Conservation (phyloP, 805 yeast species). For the Cephaloascus fragrans region DNA sequence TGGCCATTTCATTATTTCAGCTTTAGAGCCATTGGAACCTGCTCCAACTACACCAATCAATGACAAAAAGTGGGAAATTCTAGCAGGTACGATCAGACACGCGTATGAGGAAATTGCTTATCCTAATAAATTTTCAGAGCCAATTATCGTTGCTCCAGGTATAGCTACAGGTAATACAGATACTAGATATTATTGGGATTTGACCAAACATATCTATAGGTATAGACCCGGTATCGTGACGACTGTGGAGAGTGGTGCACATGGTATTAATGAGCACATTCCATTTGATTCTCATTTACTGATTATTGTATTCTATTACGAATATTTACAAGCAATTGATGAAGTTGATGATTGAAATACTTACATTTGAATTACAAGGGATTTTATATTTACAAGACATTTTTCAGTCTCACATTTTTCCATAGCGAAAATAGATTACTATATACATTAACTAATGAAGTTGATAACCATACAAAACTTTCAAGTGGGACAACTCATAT, state of each 20-base stretch:
- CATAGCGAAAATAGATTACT: no score
- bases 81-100: slow-evolving; percentile 35
- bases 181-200: slow-evolving; percentile 53
- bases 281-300: slow-evolving; percentile 50
- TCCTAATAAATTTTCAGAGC: slow-evolving; percentile 16
- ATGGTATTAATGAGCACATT: slow-evolving; percentile 57
- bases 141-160: slow-evolving; percentile 42
- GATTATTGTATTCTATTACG: slow-evolving; percentile 44
- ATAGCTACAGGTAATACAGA: slow-evolving; percentile 67
- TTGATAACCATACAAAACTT: no score
- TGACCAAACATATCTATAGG: slow-evolving; percentile 53
- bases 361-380: no score
- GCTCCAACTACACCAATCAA: slow-evolving; percentile 44
- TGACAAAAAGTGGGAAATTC: slow-evolving; percentile 27
- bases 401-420: no score
- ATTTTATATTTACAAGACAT: no score
- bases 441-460: no score
- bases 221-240: slow-evolving; percentile 38
- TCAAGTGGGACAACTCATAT: no score
- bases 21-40: slow-evolving; percentile 26
- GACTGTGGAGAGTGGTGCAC: slow-evolving; percentile 29
- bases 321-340: slow-evolving; percentile 36
- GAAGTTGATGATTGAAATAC: slow-evolving; percentile 7
- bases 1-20: slow-evolving; percentile 32
- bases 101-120: slow-evolving; percentile 34